Percentiles rank a stretch among this genome's conserved stretches.
These are phyloP conservation scores for Euphrasia arctica DNA, from an alignment of 305 asterid species.

Conservation along the genomic window DNA sequence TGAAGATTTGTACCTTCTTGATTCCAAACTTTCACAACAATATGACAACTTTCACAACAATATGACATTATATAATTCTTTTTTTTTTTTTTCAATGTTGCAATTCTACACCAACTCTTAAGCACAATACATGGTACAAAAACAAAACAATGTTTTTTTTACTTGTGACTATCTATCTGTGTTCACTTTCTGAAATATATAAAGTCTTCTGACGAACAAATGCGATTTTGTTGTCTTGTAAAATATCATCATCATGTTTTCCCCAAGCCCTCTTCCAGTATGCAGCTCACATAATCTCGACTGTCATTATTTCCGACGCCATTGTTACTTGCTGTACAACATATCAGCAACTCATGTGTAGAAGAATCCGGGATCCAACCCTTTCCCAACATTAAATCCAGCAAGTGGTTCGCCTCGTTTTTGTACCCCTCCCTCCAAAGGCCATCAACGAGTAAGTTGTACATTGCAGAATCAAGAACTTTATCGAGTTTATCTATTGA, in stretches of 20 bases:
- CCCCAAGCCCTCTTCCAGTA: slow-evolving; percentile 68
- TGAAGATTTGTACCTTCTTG: no score
- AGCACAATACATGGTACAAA: no score
- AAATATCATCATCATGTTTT: slow-evolving; percentile 22
- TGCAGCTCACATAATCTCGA: slow-evolving; percentile 54
- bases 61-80: no score
- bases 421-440: slow-evolving; percentile 72
- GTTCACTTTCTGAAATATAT: no score
- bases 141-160: no score
- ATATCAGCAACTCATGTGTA: slow-evolving; percentile 63
- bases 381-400: slow-evolving; percentile 76
- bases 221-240: no score
- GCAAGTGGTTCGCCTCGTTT: slow-evolving; percentile 44
- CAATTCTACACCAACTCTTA: no score
- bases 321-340: slow-evolving; percentile 35
- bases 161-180: no score
- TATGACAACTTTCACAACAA: no score
- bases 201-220: no score
- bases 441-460: slow-evolving; percentile 48
- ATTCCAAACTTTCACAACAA: no score
- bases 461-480: slow-evolving; percentile 43
- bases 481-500: slow-evolving; percentile 37
- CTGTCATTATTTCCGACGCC: slow-evolving; percentile 10
- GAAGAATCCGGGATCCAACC: slow-evolving; percentile 74
- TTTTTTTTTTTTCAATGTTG: no score